These are phyloP conservation scores for Arthrinium puccinioides DNA, from an alignment of 2,329 filamentous ascomycete species.

Conservation along the genomic window DNA sequence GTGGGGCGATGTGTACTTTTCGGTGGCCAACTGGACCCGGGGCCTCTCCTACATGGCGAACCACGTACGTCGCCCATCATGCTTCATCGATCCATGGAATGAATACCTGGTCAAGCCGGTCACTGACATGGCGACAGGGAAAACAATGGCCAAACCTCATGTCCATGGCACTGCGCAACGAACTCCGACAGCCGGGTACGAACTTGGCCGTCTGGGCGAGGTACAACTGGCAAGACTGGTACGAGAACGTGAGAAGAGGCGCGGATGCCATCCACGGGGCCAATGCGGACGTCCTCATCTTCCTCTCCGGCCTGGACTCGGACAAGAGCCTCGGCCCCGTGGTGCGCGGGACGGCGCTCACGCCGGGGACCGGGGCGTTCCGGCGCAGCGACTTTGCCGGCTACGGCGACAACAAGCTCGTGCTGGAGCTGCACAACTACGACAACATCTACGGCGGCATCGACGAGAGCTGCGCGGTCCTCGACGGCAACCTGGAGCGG, in stretches of 20 bases:
- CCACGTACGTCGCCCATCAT: constrained; percentile 33
- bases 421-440: constrained; percentile 56
- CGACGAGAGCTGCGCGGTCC: constrained; percentile 33
- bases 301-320: constrained; percentile 50
- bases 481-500: constrained; percentile 35
- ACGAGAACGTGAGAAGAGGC: constrained; percentile 39
- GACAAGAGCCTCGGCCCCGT: constrained; percentile 46
- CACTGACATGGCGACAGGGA: constrained; percentile 24
- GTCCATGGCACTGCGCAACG: constrained; percentile 45
- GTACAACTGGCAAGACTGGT: constrained; percentile 52
- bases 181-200: constrained; percentile 36
- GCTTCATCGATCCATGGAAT: no score
- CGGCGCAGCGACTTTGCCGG: constrained; percentile 35
- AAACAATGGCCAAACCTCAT: constrained; percentile 39
- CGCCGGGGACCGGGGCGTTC: constrained; percentile 37
- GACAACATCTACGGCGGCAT: constrained; percentile 29
- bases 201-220: constrained; percentile 18
- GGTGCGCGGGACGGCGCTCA: constrained; percentile 37
- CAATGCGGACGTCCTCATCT: constrained; percentile 44
- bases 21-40: constrained; percentile 51
- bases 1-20: constrained; percentile 55
- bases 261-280: constrained; percentile 42
- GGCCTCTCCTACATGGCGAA: constrained; percentile 53
- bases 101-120: no score
- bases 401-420: constrained; percentile 42